Evolutionary conservation across 2,329 filamentous ascomycete species (phyloP), one percentile per base, ranked within the genome.

Genomic region (Pleomassaria siparia): DNA sequence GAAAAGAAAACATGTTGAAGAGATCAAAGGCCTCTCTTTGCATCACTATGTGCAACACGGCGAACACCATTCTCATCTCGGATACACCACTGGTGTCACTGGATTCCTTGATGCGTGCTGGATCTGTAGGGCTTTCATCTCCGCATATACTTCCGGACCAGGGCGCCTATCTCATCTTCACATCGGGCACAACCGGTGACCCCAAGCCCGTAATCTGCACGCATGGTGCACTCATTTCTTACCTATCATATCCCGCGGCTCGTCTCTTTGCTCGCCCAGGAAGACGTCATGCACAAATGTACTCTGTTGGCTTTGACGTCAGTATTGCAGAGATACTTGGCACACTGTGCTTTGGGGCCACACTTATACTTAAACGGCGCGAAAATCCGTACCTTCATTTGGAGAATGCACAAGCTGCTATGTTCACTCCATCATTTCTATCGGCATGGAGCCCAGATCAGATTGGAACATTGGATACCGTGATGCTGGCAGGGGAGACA

Each of bases 261-360:
- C 54, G 73, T 0, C 40, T 74, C 7, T 45, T 49, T 35, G 62
- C 69, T 2, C 12, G 40, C 2, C 67, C 68, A 1, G 71, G 72
- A 0, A 37, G 43, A 18, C 51, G 57, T 8, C 58, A 71, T 4
- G 58, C 71, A 6, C 73, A 75, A 44, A 43, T 73, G 24, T 64
- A 75, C 59, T 74, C 73, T 0, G 51, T 62, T 0, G 69, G 58
- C 0, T 77, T 77, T 41, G 74, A 76, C 51, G 69, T 66, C 18
- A 64, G 62, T 43, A 72, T 75, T 8, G 59, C 68, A 24, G 73
- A 70, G 37, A 55, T 70, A 1, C 73, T 74, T 40, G 67, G 66
- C 0, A 56, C 71, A 1, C 53, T 74, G 1, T 58, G 55, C 15
- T 67, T 71, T 43, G 73, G 73, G 1, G 64, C 64, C 3, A 43